Conservation (phyloP, 306 rosid species). For the Malus fusca region DNA sequence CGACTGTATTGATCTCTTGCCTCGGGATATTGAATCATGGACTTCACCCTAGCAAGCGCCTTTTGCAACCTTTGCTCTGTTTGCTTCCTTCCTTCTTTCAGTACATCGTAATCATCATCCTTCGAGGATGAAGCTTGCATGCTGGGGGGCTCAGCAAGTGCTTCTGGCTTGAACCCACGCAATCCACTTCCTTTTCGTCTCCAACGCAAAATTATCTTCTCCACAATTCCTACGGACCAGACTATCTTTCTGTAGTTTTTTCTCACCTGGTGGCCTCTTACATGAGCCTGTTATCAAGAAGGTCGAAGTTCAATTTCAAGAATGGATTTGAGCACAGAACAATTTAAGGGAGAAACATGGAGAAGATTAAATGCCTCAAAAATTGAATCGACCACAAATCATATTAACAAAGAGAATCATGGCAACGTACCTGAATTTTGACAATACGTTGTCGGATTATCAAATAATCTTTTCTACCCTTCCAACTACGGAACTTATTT, state of each 20-base stretch:
- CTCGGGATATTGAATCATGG: constrained; percentile 87
- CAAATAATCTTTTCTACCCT: constrained; percentile 70
- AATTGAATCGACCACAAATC: neutral
- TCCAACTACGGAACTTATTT: constrained; percentile 76
- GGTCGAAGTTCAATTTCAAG: constrained; percentile 11
- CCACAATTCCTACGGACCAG: constrained; percentile 86
- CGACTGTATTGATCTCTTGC: constrained; percentile 84
- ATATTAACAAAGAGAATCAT: neutral
- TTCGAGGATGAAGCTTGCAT: constrained; percentile 26
- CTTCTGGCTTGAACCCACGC: constrained; percentile 73
- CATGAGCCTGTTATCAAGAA: constrained; percentile 58
- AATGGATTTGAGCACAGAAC: neutral
- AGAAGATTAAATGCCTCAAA: neutral
- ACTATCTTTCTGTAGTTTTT: constrained; percentile 48
- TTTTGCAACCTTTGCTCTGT: constrained; percentile 72
- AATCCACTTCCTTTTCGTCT: constrained; percentile 80
- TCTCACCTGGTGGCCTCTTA: constrained; percentile 90
- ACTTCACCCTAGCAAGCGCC: constrained; percentile 85
- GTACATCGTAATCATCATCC: constrained; percentile 63
- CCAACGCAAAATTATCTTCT: constrained; percentile 82
- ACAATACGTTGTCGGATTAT: constrained; percentile 59
- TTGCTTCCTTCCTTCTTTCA: constrained; percentile 77
- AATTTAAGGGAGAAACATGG: neutral
- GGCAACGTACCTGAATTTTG: constrained; percentile 64
- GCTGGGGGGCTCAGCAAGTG: constrained; percentile 32